A percentile compares a stretch with the other conserved stretches of the same genome.
Evolutionary conservation across 2,329 filamentous ascomycete genomes (phyloP).

Genomic region (Trichophyton simii): DNA sequence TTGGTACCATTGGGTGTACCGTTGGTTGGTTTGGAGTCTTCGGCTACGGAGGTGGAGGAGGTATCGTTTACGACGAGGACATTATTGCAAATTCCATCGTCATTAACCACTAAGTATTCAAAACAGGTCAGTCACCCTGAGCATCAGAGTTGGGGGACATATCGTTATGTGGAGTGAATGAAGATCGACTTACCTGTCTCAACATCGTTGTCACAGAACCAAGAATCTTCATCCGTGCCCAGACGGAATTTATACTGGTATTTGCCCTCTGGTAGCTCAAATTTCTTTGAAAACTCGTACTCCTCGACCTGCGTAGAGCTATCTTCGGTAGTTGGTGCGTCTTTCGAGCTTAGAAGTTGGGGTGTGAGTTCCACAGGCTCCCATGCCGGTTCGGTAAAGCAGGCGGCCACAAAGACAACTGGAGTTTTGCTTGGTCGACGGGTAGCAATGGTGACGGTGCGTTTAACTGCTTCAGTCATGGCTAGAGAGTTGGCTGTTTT

Average conservation of each 20-base stretch:
- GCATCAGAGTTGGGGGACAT: background rate
- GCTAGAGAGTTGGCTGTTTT: conserved; percentile 1
- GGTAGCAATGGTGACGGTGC: conserved; percentile 19
- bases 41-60: background rate
- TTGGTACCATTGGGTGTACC: conserved; percentile 1
- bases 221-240: conserved; percentile 14
- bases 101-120: conserved; percentile 14
- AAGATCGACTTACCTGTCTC: conserved; percentile 17
- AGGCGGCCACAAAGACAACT: conserved; percentile 18
- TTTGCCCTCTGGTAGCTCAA: conserved; percentile 15
- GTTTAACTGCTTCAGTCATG: background rate
- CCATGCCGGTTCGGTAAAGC: conserved; percentile 22
- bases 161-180: background rate
- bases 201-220: conserved; percentile 19
- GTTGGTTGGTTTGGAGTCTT: background rate
- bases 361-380: conserved; percentile 18
- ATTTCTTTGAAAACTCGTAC: conserved; percentile 11
- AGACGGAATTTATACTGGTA: conserved; percentile 21
- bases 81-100: conserved; percentile 18
- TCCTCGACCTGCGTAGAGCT: conserved; percentile 11
- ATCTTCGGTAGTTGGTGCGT: conserved; percentile 6
- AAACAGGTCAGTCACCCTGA: background rate
- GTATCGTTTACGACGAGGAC: conserved; percentile 8
- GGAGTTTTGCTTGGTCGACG: conserved; percentile 19
- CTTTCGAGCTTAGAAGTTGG: conserved; percentile 12